A percentile compares a stretch with the other conserved stretches of the same genome.
Conservation (phyloP, 2,329 filamentous ascomycete species). For the Rachicladosporium sp. region DNA sequence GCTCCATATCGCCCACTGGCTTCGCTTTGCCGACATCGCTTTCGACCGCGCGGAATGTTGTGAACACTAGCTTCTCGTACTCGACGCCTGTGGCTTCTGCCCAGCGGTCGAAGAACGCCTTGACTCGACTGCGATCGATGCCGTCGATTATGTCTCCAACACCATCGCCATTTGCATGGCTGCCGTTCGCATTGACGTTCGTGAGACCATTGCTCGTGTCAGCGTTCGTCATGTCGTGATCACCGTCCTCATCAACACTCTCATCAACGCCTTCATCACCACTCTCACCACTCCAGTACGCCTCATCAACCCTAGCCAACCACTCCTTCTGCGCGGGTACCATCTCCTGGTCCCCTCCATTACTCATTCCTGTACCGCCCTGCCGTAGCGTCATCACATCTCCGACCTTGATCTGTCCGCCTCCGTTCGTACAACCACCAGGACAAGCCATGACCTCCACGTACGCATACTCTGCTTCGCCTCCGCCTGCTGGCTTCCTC, state of each 20-base stretch:
- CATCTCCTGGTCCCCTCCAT: slow-evolving; percentile 22
- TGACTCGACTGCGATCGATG: slow-evolving; percentile 54
- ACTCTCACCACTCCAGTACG: slow-evolving; percentile 23
- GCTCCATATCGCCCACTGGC: slow-evolving; percentile 56
- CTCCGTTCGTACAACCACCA: slow-evolving; percentile 95
- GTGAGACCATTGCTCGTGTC: neutral
- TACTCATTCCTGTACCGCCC: slow-evolving; percentile 22
- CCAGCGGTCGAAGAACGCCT: slow-evolving; percentile 65
- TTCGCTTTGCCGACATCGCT: slow-evolving; percentile 82
- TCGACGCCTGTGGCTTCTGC: slow-evolving; percentile 56
- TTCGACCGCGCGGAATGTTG: slow-evolving; percentile 81
- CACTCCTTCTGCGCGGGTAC: slow-evolving; percentile 76
- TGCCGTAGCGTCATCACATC: slow-evolving; percentile 46
- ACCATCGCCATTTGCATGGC: slow-evolving; percentile 1
- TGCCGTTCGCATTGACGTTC: slow-evolving; percentile 1
- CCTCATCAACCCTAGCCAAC: slow-evolving; percentile 59
- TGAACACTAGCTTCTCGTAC: slow-evolving; percentile 62
- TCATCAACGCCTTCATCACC: slow-evolving; percentile 8
- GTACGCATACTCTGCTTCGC: slow-evolving; percentile 61
- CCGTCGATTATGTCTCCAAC: slow-evolving; percentile 24
- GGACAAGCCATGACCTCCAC: slow-evolving; percentile 99
- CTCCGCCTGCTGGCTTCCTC: slow-evolving; percentile 20
- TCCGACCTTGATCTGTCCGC: slow-evolving; percentile 84
- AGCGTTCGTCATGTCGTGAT: slow-evolving; percentile 7
- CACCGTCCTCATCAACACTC: slow-evolving; percentile 7